Evolutionary conservation across 2,329 filamentous ascomycete genomes (phyloP).

Genomic region (Penicillium brasilianum): DNA sequence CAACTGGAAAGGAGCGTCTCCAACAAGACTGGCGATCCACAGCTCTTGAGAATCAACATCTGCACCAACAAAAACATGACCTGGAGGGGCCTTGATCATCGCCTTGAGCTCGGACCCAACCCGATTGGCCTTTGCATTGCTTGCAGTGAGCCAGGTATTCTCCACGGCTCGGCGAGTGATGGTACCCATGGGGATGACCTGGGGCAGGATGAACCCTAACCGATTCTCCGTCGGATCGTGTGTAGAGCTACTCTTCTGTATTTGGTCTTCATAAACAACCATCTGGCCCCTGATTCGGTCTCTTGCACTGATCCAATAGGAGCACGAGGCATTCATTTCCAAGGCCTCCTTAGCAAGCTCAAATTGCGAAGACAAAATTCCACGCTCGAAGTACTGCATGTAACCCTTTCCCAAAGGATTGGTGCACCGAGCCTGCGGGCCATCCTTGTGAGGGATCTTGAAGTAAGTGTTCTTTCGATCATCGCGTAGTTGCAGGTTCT

Average conservation of each 20-base stretch:
- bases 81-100: slow-evolving; percentile 89
- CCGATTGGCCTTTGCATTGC: slow-evolving; percentile 93
- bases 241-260: slow-evolving; percentile 32
- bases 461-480: slow-evolving; percentile 75
- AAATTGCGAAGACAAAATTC: slow-evolving; percentile 84
- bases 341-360: slow-evolving; percentile 90
- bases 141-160: slow-evolving; percentile 97
- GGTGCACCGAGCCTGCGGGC: slow-evolving; percentile 79
- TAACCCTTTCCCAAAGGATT: slow-evolving; percentile 93
- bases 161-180: slow-evolving; percentile 93
- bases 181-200: slow-evolving; percentile 97
- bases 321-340: slow-evolving; percentile 98
- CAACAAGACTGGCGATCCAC: slow-evolving; percentile 95
- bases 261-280: slow-evolving; percentile 81
- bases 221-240: slow-evolving; percentile 35
- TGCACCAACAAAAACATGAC: slow-evolving; percentile 92
- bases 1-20: slow-evolving; percentile 90
- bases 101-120: slow-evolving; percentile 97
- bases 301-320: slow-evolving; percentile 97
- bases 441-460: slow-evolving; percentile 96
- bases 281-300: slow-evolving; percentile 94
- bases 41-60: slow-evolving; percentile 97
- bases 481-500: slow-evolving; percentile 66
- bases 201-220: slow-evolving; percentile 87
- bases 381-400: slow-evolving; percentile 86